Conservation (phyloP, 768 basidiomycete genomes). For the Phanerochaete sordida region DNA sequence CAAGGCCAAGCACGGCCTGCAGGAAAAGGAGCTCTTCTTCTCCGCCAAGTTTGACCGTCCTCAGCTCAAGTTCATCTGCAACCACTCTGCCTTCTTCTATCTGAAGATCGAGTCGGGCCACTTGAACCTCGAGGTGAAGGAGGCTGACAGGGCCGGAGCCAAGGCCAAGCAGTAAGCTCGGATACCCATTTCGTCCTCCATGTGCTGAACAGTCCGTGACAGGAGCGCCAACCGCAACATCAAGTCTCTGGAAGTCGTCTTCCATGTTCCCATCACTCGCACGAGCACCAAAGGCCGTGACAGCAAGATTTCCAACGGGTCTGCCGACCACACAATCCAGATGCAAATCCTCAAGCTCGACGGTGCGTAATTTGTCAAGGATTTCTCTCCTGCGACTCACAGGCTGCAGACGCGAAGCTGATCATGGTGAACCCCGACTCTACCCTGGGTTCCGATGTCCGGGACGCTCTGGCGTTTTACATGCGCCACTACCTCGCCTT, state of each 20-base stretch:
- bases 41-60: conserved; percentile 17
- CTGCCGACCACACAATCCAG: conserved; percentile 4
- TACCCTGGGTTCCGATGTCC: neutral
- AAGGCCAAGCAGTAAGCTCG: neutral
- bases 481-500: conserved; percentile 20
- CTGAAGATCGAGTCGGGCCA: conserved; percentile 19
- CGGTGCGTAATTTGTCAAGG: neutral
- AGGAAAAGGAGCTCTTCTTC: conserved; percentile 9
- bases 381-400: neutral
- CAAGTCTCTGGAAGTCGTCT: conserved; percentile 11
- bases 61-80: conserved; percentile 25
- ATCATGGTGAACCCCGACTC: conserved; percentile 2
- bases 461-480: conserved; percentile 11
- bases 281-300: conserved; percentile 2
- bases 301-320: neutral
- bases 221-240: neutral
- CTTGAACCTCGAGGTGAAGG: conserved; percentile 17
- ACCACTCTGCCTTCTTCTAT: conserved; percentile 24
- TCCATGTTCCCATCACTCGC: conserved; percentile 16
- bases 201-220: neutral
- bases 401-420: neutral
- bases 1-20: neutral
- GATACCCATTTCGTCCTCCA: neutral
- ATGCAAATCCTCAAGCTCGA: neutral
- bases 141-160: neutral